Base-by-base conservation (phyloP, 2,329 filamentous ascomycete genomes). In the Paracoccidioides lutzii region DNA sequence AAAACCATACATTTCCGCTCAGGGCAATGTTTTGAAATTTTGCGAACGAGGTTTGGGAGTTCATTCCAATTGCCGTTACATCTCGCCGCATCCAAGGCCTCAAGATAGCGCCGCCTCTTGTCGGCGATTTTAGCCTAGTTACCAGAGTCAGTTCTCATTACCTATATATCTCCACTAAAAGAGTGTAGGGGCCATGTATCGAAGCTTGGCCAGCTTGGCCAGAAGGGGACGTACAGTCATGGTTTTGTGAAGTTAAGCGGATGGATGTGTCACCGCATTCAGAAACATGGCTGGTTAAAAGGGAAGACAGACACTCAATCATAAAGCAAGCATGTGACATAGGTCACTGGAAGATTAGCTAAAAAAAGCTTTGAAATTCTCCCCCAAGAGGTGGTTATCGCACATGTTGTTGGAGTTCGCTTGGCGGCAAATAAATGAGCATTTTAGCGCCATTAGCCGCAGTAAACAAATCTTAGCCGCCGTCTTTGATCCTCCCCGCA, bases 21-120 rank as follows among this genome's bases (percentile, higher is more conserved):
- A 43, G 90, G 85, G 64, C 90, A 88, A 79, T 98, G 91, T 72
- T 98, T 97, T 66, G 86, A 87, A 66, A 97, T 81, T 73, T 98
- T 98, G 69, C 91, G 83, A 65, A 93, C 84, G 60, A 95, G 80
- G 74, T 97, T 91, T 32, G 88, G 88, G 35, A 97, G 80, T 35
- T 87, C 82, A 62, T 83, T 78, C 93, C 93, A 98, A 69, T 84
- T 84, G 53, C 87, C 90, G 65, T 91, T 84, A 71, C 89, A 95
- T 66, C 93, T 86, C 61, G 89, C 90, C 63, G 84, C 80, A 70
- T 97, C 88, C 66, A 98, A 81, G 71, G 83, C 82, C 68, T 81
- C 79, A 63, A 95, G 80, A 72, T 97, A 97, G 68, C 84, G 82
- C 63, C 80, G 80, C 59, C 84, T 90, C 76, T 98, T 98, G 61